These are phyloP conservation scores for Aspergillus unguis DNA, from an alignment of 2,329 filamentous ascomycete genomes.

Conservation along the genomic window DNA sequence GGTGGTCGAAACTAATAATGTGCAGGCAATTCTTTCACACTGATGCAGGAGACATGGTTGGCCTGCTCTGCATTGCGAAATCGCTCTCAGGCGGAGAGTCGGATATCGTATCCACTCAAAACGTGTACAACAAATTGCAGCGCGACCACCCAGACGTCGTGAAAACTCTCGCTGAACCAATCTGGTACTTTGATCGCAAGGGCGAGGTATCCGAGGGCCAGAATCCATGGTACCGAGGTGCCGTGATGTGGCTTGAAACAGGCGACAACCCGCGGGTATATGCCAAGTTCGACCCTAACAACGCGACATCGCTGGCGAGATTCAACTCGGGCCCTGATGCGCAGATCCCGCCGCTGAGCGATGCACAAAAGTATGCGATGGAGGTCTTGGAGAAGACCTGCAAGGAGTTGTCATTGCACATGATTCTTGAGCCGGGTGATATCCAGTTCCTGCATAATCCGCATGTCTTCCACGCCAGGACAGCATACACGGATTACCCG, in stretches of 20 bases:
- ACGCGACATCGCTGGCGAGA: slow-evolving; percentile 65
- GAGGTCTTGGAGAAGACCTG: slow-evolving; percentile 26
- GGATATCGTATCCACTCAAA: slow-evolving; percentile 73
- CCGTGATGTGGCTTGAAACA: slow-evolving; percentile 74
- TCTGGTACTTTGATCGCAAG: slow-evolving; percentile 93
- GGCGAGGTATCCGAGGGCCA: slow-evolving; percentile 73
- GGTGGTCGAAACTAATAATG: background rate
- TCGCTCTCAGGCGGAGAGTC: slow-evolving; percentile 80
- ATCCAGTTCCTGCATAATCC: slow-evolving; percentile 29
- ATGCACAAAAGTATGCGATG: slow-evolving; percentile 25
- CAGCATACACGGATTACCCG: slow-evolving; percentile 27
- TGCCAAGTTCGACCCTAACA: slow-evolving; percentile 75
- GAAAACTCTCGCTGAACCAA: slow-evolving; percentile 68
- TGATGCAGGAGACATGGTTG: slow-evolving; percentile 79
- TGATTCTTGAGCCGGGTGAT: slow-evolving; percentile 27
- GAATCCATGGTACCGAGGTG: slow-evolving; percentile 68
- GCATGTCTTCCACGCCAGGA: slow-evolving; percentile 28
- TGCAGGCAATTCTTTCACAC: slow-evolving; percentile 75
- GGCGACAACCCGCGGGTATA: slow-evolving; percentile 61
- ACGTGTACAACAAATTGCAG: slow-evolving; percentile 78
- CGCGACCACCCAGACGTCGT: slow-evolving; percentile 73
- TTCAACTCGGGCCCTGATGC: slow-evolving; percentile 56
- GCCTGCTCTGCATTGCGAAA: slow-evolving; percentile 74
- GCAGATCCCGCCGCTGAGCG: slow-evolving; percentile 24
- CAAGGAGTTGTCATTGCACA: slow-evolving; percentile 23